phyloP scores from a whole-genome alignment of 1,284 basidiomycete species.

The Ustilago loliicola region DNA sequence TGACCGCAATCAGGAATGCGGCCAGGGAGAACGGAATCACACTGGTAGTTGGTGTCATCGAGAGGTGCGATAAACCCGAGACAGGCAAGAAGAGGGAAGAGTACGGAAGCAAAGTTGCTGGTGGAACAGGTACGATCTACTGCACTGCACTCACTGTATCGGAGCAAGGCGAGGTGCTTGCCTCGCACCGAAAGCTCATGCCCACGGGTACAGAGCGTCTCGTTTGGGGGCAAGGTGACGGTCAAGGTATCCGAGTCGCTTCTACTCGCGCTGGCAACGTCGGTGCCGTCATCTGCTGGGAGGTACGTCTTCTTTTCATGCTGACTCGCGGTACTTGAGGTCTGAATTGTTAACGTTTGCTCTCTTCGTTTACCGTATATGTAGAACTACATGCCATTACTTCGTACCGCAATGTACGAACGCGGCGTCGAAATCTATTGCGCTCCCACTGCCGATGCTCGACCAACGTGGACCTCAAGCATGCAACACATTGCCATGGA shows the following conservation, averaged over 20 bases:
- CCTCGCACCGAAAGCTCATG: conserved; percentile 80
- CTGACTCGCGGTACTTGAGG: neutral
- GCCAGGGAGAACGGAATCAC: conserved; percentile 50
- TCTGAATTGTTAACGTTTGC: neutral
- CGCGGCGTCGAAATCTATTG: conserved; percentile 78
- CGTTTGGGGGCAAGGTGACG: conserved; percentile 77
- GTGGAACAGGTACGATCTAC: conserved; percentile 77
- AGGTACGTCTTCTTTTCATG: conserved; percentile 29
- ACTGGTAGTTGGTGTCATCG: conserved; percentile 79
- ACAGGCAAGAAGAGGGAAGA: conserved; percentile 35
- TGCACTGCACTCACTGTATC: conserved; percentile 79
- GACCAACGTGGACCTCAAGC: conserved; percentile 77
- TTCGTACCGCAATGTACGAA: conserved; percentile 75
- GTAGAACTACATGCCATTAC: conserved; percentile 82
- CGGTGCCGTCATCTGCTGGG: conserved; percentile 44
- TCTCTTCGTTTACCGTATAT: neutral
- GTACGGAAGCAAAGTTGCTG: conserved; percentile 64
- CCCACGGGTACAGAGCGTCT: conserved; percentile 80
- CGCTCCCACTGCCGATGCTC: conserved; percentile 79
- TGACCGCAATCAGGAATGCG: conserved; percentile 32
- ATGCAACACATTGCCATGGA: conserved; percentile 83
- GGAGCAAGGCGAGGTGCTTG: conserved; percentile 75
- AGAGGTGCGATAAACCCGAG: conserved; percentile 72
- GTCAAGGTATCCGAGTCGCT: conserved; percentile 66
- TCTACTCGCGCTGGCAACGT: conserved; percentile 63